A percentile compares a stretch with the other conserved stretches of the same genome.
phyloP scores from a whole-genome alignment of 768 basidiomycete species.

The Xerocomellus dryophilus region DNA sequence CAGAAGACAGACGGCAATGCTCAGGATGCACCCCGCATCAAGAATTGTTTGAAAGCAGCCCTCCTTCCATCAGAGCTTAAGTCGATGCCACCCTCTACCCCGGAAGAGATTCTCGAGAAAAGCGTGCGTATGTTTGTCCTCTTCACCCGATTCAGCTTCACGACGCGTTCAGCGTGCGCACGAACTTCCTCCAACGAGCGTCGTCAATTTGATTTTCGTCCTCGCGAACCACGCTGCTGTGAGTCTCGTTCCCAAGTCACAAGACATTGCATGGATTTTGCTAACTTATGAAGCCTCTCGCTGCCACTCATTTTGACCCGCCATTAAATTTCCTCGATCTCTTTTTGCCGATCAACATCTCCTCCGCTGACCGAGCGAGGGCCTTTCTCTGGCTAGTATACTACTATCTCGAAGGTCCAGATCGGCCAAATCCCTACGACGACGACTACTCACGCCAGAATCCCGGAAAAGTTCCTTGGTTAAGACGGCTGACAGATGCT shows the following conservation, averaged over 20 bases:
- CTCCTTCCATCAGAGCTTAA: constrained; percentile 67
- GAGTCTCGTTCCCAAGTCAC: constrained; percentile 27
- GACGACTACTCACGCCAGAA: constrained; percentile 58
- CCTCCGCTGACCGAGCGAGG: constrained; percentile 68
- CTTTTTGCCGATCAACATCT: constrained; percentile 72
- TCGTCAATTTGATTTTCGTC: constrained; percentile 84
- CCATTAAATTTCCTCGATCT: constrained; percentile 77
- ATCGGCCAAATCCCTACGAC: constrained; percentile 69
- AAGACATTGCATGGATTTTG: constrained; percentile 7
- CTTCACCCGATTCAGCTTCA: constrained; percentile 3
- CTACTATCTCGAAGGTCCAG: constrained; percentile 71
- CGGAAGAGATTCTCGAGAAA: constrained; percentile 69
- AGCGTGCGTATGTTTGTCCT: constrained; percentile 42
- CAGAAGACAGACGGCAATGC: constrained; percentile 87
- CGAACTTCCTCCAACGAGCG: constrained; percentile 73
- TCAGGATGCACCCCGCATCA: constrained; percentile 89
- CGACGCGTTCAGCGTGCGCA: constrained; percentile 46
- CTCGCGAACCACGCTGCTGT: constrained; percentile 77
- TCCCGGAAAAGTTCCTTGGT: constrained; percentile 60
- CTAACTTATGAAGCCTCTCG: constrained; percentile 46
- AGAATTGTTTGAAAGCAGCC: constrained; percentile 84
- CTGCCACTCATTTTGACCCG: constrained; percentile 70
- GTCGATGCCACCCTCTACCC: constrained; percentile 64
- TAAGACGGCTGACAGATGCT: constrained; percentile 52
- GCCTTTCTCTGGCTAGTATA: constrained; percentile 84